Conservation (phyloP, 2,329 filamentous ascomycete genomes). For the Ceratocystis cubensis region DNA sequence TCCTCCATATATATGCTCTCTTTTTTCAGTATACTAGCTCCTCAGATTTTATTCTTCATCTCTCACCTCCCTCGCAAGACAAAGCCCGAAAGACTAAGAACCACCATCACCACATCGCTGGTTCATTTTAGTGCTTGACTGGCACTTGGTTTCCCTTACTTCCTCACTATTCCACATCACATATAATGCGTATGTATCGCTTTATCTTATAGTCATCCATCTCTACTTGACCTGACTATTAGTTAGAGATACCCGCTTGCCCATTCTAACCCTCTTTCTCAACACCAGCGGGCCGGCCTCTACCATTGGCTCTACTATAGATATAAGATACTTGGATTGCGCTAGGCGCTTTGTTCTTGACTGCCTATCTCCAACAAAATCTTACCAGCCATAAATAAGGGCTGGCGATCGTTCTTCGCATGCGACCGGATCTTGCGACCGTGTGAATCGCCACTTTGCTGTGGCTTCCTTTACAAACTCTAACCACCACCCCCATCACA, state of each 20-base stretch:
- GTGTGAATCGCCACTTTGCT: not conserved
- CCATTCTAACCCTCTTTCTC: not conserved
- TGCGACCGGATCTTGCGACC: not conserved
- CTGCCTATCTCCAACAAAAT: not conserved
- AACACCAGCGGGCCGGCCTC: not conserved
- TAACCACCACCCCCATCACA: not conserved
- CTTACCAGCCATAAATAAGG: not conserved
- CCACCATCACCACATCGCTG: not conserved
- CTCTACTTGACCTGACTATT: not conserved
- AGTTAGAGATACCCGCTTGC: not conserved
- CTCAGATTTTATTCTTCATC: slow-evolving; percentile 4
- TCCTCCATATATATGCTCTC: not conserved
- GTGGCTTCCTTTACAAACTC: not conserved
- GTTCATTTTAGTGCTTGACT: not conserved
- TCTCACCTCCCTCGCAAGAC: not conserved
- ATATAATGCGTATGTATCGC: slow-evolving; percentile 2
- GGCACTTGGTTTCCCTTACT: not conserved
- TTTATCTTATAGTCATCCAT: not conserved
- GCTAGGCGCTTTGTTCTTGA: not conserved
- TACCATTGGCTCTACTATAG: not conserved
- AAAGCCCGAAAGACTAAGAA: no score
- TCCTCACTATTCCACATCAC: not conserved
- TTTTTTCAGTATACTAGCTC: not conserved
- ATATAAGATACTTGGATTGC: not conserved
- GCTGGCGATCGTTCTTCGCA: not conserved